Base-by-base conservation (phyloP, 768 basidiomycete species). In the Amanita phalloides region DNA sequence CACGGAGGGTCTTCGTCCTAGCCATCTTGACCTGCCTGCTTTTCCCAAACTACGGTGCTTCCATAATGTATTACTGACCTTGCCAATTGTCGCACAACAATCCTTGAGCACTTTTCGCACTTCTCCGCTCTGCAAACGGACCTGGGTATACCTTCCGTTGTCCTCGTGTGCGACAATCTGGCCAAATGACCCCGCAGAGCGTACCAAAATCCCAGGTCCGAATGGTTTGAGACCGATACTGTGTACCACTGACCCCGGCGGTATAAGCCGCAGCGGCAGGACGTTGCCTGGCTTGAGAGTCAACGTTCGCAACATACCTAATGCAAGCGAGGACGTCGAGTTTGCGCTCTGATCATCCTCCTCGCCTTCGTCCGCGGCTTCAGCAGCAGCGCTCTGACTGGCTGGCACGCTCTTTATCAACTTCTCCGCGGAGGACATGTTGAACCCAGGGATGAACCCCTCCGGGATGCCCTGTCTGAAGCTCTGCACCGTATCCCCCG, bases 251-350 rank as follows among this genome's bases (percentile, higher is more conserved):
- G 93, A 96, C 3, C 79, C 93, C n/a, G 86, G 78, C 1, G 96
- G 96, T 55, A 98, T 90, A 55, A 96, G 81, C 41, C 84, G 82
- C 43, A 99, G 71, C 0, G 90, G 93, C 11, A 99, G 81, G 48
- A 94, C 92, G 62, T 98, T 97, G 43, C 96, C 96, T 0, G 88
- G 82, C 61, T 87, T 86, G 65, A 97, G 68, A 3, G 90, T 90
- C 62, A 82, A 68, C 0, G 86, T 79, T 23, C 94, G 87, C 32
- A 97, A 77, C 33, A 91, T 71, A 70, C 92, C 90, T 30, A 94
- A 67, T 2, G 90, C 87, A 48, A 96, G 81, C 3, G 80, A 78
- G 35, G 77, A 75, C 9, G 80, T 79, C 28, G 36, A 32, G 30
- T 39, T 48, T 44, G 62, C 21, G 39, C 61, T 62, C 14, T 45